Evolutionary conservation across 371 early-diverging fungal genomes (phyloP).

Genomic region (Zopfochytrium polystomum): DNA sequence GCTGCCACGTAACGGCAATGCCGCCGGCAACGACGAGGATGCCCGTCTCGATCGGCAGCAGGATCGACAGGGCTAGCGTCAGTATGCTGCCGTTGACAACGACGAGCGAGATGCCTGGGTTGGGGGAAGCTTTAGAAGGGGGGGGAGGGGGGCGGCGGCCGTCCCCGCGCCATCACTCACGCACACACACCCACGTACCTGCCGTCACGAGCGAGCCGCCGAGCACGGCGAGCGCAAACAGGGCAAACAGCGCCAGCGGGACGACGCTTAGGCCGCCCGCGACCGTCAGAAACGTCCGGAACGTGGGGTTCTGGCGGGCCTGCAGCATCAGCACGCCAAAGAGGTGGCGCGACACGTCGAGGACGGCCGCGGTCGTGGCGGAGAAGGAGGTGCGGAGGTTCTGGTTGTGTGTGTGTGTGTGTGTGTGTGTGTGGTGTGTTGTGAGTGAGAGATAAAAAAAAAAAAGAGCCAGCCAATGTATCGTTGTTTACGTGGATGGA

Average conservation of each 20-base stretch:
- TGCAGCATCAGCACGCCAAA: not conserved
- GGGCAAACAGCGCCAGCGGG: slow-evolving; percentile 6
- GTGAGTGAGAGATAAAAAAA: too few species aligned
- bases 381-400: not conserved
- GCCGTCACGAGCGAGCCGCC: slow-evolving; percentile 12
- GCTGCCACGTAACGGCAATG: too few species aligned
- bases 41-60: slow-evolving; percentile 27
- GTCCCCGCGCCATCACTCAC: too few species aligned
- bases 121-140: too few species aligned
- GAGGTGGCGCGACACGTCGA: too few species aligned
- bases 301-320: slow-evolving; percentile 5
- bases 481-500: not conserved
- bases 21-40: slow-evolving; percentile 22
- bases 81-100: slow-evolving; percentile 25
- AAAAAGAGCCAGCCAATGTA: not conserved
- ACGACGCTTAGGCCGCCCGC: slow-evolving; percentile 5
- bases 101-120: slow-evolving; percentile 15
- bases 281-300: slow-evolving; percentile 7
- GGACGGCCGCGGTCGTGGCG: not conserved
- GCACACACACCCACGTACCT: slow-evolving; percentile 3
- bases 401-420: too few species aligned
- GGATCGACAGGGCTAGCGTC: slow-evolving; percentile 21
- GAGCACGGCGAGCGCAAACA: slow-evolving; percentile 2
- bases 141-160: too few species aligned
- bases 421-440: too few species aligned